Percentiles rank a stretch among this genome's conserved stretches.
Conservation (phyloP, 2,329 filamentous ascomycete species). For the Macrophomina pseudophaseolina region DNA sequence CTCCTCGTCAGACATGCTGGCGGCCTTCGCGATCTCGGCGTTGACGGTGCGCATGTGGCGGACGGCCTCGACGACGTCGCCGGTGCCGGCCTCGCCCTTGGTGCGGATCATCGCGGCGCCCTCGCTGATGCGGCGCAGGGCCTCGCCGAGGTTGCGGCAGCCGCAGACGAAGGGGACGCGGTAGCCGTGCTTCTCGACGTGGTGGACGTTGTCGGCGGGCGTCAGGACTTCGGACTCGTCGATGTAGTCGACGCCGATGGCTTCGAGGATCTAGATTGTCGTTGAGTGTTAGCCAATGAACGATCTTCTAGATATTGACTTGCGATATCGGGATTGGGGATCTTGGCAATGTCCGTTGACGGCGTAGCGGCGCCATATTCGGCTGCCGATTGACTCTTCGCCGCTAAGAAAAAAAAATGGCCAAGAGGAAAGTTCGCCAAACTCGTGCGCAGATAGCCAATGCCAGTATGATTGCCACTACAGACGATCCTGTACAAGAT, state of each 20-base stretch:
- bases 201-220: slow-evolving; percentile 85
- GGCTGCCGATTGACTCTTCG: background rate
- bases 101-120: slow-evolving; percentile 99
- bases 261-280: slow-evolving; percentile 79
- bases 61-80: slow-evolving; percentile 95
- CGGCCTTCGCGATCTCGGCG: slow-evolving; percentile 76
- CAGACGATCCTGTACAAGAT: background rate
- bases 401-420: background rate
- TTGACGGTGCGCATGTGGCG: slow-evolving; percentile 94
- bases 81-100: slow-evolving; percentile 96
- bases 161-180: slow-evolving; percentile 93
- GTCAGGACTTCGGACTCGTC: slow-evolving; percentile 98
- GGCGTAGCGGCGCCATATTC: background rate
- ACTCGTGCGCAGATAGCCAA: background rate
- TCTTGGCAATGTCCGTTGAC: slow-evolving; percentile 2
- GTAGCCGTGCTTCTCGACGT: slow-evolving; percentile 88
- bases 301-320: background rate
- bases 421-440: background rate
- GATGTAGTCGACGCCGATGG: slow-evolving; percentile 95
- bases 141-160: slow-evolving; percentile 92
- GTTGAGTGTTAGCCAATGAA: background rate
- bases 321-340: slow-evolving; percentile 13
- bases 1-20: slow-evolving; percentile 69
- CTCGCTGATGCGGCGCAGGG: slow-evolving; percentile 85
- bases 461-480: background rate